Conservation (phyloP, 2,329 filamentous ascomycete species). For the Botrytis galanthina region DNA sequence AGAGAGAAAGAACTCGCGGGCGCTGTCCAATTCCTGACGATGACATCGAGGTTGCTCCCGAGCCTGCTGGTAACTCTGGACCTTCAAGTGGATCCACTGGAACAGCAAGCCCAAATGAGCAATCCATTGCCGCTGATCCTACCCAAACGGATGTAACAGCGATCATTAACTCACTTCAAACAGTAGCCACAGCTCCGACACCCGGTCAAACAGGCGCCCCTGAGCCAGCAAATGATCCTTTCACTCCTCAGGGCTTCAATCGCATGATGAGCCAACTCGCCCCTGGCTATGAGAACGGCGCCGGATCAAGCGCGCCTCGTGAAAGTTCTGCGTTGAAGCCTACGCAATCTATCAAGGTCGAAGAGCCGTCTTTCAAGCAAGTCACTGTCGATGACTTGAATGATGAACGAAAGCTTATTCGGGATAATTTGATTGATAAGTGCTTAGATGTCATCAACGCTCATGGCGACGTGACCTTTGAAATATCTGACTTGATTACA, state of each 20-base stretch:
- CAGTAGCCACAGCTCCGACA: slow-evolving; percentile 15
- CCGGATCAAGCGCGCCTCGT: slow-evolving; percentile 4
- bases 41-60: slow-evolving; percentile 48
- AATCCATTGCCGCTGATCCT: slow-evolving; percentile 28
- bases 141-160: slow-evolving; percentile 18
- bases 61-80: slow-evolving; percentile 25
- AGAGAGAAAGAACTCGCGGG: slow-evolving; percentile 56
- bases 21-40: slow-evolving; percentile 65
- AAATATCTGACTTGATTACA: slow-evolving; percentile 82
- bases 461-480: slow-evolving; percentile 85
- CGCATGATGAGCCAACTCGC: slow-evolving; percentile 25
- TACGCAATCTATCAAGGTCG: slow-evolving; percentile 13
- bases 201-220: slow-evolving; percentile 4
- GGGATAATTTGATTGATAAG: slow-evolving; percentile 78
- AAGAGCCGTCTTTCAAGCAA: slow-evolving; percentile 24
- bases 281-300: slow-evolving; percentile 10
- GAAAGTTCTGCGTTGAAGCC: slow-evolving; percentile 18
- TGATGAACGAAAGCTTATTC: slow-evolving; percentile 67
- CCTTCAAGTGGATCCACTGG: slow-evolving; percentile 30
- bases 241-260: slow-evolving; percentile 26
- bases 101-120: slow-evolving; percentile 35
- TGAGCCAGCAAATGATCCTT: slow-evolving; percentile 4
- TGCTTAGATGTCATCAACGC: slow-evolving; percentile 87
- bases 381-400: slow-evolving; percentile 78
- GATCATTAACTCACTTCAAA: slow-evolving; percentile 27